phyloP scores from a whole-genome alignment of 2,329 filamentous ascomycete genomes.

The Aspergillus transmontanensis region DNA sequence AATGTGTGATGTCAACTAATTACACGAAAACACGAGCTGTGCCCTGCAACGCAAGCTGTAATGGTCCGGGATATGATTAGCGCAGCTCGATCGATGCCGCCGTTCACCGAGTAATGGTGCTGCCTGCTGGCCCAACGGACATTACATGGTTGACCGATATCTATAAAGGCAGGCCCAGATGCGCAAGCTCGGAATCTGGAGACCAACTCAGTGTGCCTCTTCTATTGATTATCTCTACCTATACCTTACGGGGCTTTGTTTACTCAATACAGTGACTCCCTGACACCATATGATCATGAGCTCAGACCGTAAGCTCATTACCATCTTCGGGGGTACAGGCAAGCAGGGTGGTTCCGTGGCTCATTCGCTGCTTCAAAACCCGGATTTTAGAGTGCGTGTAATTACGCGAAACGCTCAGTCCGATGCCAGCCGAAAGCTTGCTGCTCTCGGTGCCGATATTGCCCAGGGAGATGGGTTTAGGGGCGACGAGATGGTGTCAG shows the following conservation, averaged over 20 bases:
- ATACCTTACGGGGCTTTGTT: neutral
- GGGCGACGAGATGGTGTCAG: slow-evolving; percentile 21
- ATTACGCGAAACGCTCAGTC: slow-evolving; percentile 32
- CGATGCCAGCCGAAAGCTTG: slow-evolving; percentile 21
- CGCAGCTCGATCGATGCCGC: neutral
- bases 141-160: neutral
- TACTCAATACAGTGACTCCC: neutral
- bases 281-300: neutral
- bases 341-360: slow-evolving; percentile 33
- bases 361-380: slow-evolving; percentile 27
- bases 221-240: neutral
- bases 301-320: neutral
- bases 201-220: neutral
- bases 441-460: slow-evolving; percentile 26
- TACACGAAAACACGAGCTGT: neutral
- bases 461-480: slow-evolving; percentile 25
- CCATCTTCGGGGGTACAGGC: slow-evolving; percentile 23
- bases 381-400: slow-evolving; percentile 26
- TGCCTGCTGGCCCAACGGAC: neutral
- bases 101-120: neutral
- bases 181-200: neutral
- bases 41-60: neutral
- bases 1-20: neutral
- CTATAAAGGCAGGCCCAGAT: neutral
- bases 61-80: neutral